phyloP scores from a whole-genome alignment of 768 basidiomycete genomes.

The Mycena venus region DNA sequence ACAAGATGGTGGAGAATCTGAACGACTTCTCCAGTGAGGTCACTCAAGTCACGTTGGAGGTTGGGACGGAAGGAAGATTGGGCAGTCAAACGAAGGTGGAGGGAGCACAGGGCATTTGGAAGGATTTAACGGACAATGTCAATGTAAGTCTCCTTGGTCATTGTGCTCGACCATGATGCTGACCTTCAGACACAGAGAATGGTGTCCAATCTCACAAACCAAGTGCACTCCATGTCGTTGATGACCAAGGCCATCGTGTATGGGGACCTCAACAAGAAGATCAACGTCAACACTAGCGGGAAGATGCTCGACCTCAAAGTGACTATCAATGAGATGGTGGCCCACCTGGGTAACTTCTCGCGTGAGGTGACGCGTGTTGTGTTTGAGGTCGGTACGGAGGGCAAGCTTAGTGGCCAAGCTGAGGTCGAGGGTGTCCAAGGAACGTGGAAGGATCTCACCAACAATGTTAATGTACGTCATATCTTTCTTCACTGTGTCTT shows the following conservation, averaged over 20 bases:
- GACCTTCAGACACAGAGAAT: slow-evolving; percentile 78
- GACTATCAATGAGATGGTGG: slow-evolving; percentile 85
- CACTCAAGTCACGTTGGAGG: slow-evolving; percentile 86
- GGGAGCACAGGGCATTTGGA: slow-evolving; percentile 94
- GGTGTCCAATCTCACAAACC: slow-evolving; percentile 79
- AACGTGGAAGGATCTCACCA: slow-evolving; percentile 74
- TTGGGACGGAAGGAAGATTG: slow-evolving; percentile 91
- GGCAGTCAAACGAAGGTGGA: slow-evolving; percentile 91
- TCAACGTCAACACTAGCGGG: slow-evolving; percentile 87
- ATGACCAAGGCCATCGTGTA: slow-evolving; percentile 92
- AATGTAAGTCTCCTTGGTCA: slow-evolving; percentile 37
- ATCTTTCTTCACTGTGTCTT: slow-evolving; percentile 69
- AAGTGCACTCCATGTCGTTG: slow-evolving; percentile 85
- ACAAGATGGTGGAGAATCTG: slow-evolving; percentile 30
- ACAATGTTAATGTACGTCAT: slow-evolving; percentile 74
- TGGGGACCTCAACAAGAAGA: slow-evolving; percentile 92
- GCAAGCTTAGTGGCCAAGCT: slow-evolving; percentile 77
- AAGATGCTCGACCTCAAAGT: slow-evolving; percentile 92
- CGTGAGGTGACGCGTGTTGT: slow-evolving; percentile 78
- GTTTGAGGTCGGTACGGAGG: slow-evolving; percentile 65
- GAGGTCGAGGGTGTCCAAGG: slow-evolving; percentile 79
- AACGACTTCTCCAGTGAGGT: slow-evolving; percentile 74
- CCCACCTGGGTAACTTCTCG: slow-evolving; percentile 64
- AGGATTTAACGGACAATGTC: slow-evolving; percentile 83
- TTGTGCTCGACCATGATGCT: neutral